Conservation (phyloP, 2,329 filamentous ascomycete genomes). For the Thelonectria olida region DNA sequence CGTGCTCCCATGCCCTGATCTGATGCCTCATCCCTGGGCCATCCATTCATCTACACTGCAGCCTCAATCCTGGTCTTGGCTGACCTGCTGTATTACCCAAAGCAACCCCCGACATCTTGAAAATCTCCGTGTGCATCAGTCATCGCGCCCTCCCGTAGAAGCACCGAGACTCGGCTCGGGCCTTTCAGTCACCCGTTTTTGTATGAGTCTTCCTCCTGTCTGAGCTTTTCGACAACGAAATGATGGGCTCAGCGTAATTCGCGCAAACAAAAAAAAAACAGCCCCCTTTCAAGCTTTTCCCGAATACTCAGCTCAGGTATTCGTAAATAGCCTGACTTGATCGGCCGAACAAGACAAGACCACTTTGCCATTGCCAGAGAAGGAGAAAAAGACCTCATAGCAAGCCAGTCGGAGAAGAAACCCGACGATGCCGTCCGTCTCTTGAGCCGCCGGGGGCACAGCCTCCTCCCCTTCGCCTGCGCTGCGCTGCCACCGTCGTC, state of each 20-base stretch:
- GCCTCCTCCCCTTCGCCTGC: conserved; percentile 15
- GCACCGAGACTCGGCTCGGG: conserved; percentile 26
- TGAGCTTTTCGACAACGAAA: neutral
- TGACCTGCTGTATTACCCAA: neutral
- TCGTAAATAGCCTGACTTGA: conserved; percentile 7
- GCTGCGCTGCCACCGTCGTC: too few relatives aligned
- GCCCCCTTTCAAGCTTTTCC: neutral
- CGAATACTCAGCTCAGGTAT: neutral
- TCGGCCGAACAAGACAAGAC: neutral
- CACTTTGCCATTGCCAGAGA: neutral
- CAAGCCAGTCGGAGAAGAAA: conserved; percentile 15
- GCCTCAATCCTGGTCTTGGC: neutral
- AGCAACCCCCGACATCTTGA: neutral
- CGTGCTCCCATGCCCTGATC: conserved; percentile 6
- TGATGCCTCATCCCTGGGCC: neutral
- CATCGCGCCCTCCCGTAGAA: conserved; percentile 20
- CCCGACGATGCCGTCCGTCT: conserved; percentile 26
- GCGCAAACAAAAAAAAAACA: too few relatives aligned
- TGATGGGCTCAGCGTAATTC: neutral
- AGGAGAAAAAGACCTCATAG: conserved; percentile 26
- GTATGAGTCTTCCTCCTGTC: neutral
- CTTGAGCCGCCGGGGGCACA: conserved; percentile 2
- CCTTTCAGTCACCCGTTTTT: neutral
- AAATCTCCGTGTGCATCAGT: neutral
- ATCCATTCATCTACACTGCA: neutral